Conservation (phyloP, 2,329 filamentous ascomycete species). For the Aspergillus sp. region DNA sequence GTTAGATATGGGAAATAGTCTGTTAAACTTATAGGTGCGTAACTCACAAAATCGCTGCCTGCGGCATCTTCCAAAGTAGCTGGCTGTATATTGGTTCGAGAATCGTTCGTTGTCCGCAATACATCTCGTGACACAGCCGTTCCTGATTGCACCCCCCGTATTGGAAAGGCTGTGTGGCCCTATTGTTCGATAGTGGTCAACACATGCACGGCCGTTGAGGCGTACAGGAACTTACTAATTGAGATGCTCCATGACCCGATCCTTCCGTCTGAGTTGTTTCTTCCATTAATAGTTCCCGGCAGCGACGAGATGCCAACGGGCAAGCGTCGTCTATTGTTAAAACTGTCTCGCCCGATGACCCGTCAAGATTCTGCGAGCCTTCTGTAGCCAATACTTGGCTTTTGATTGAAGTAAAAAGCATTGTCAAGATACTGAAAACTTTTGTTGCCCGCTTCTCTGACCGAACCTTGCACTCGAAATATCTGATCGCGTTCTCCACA, state of each 20-base stretch:
- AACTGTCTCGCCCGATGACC: background rate
- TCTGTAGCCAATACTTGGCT: background rate
- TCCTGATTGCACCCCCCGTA: background rate
- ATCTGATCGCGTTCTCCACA: background rate
- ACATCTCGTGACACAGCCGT: background rate
- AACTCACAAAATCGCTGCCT: background rate
- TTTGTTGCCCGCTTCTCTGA: background rate
- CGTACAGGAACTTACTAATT: background rate
- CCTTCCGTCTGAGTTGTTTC: background rate
- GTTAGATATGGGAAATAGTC: background rate
- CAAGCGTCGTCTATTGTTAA: constrained; percentile 1
- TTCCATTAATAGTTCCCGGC: background rate
- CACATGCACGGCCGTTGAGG: background rate
- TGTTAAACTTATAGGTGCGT: background rate
- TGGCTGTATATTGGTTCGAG: background rate
- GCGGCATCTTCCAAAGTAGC: background rate
- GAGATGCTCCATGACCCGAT: no score
- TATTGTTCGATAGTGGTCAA: background rate
- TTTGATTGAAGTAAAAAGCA: background rate
- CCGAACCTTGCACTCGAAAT: constrained; percentile 1
- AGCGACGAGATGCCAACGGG: background rate
- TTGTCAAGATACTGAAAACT: background rate
- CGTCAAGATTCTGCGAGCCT: background rate
- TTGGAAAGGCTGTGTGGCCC: background rate
- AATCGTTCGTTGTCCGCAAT: background rate